Percentiles rank a stretch among this genome's conserved stretches.
phyloP scores from a whole-genome alignment of 768 basidiomycete genomes.

The Pleurotus djamor region DNA sequence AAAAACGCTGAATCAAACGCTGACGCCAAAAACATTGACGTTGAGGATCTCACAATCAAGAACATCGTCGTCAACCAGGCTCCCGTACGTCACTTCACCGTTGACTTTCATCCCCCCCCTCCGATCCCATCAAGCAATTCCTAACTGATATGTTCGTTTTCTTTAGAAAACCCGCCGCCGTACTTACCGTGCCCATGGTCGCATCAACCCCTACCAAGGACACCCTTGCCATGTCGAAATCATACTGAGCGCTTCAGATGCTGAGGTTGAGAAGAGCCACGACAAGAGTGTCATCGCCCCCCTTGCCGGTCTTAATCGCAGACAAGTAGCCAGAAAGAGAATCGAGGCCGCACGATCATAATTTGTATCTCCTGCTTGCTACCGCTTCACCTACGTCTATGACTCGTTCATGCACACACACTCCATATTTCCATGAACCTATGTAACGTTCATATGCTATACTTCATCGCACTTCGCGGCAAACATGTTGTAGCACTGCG shows the following conservation, averaged over 20 bases:
- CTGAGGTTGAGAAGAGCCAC: slow-evolving; percentile 89
- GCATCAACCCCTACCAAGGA: slow-evolving; percentile 99
- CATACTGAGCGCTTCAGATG: slow-evolving; percentile 77
- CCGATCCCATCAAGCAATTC: too few relatives aligned
- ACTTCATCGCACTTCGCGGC: neutral
- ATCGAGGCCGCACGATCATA: slow-evolving; percentile 79
- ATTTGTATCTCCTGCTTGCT: slow-evolving; percentile 13
- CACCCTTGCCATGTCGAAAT: slow-evolving; percentile 97
- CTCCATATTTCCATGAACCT: slow-evolving; percentile 4
- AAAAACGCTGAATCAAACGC: slow-evolving; percentile 99
- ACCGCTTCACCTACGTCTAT: neutral
- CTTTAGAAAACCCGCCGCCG: slow-evolving; percentile 94
- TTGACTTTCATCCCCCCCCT: too few relatives aligned
- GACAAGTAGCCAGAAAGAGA: slow-evolving; percentile 84
- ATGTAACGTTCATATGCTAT: slow-evolving; percentile 4
- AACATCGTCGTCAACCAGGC: slow-evolving; percentile 99
- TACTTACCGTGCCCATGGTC: slow-evolving; percentile 97
- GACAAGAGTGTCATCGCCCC: slow-evolving; percentile 57
- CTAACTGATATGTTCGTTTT: neutral
- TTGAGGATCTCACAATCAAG: slow-evolving; percentile 92
- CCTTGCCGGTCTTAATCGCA: slow-evolving; percentile 73
- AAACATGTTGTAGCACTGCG: neutral
- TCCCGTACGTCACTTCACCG: slow-evolving; percentile 59
- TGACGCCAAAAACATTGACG: slow-evolving; percentile 92
- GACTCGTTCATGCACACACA: neutral